These are phyloP conservation scores for Scedosporium minutisporum DNA, from an alignment of 2,329 filamentous ascomycete genomes.

Conservation along the genomic window DNA sequence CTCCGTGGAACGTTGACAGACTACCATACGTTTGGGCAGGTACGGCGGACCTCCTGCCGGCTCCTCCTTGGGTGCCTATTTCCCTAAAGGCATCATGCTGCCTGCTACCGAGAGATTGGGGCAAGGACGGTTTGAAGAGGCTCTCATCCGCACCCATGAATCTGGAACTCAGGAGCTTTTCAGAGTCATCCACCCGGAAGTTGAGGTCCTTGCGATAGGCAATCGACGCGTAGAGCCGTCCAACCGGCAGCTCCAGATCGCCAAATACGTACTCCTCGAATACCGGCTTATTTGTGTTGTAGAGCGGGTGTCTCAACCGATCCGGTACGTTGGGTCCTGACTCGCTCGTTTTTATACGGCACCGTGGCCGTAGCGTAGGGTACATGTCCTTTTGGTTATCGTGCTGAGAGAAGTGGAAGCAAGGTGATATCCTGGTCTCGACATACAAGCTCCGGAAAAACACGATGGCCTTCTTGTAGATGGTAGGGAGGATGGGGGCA, in stretches of 20 bases:
- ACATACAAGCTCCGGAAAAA: constrained; percentile 85
- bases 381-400: constrained; percentile 61
- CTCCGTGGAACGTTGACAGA: constrained; percentile 81
- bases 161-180: constrained; percentile 80
- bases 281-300: constrained; percentile 50
- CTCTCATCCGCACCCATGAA: constrained; percentile 89
- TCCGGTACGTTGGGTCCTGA: constrained; percentile 49
- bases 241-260: constrained; percentile 76
- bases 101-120: constrained; percentile 32
- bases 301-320: constrained; percentile 60
- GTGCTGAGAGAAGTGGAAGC: constrained; percentile 73
- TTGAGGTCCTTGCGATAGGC: constrained; percentile 81
- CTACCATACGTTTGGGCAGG: constrained; percentile 72
- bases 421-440: constrained; percentile 71
- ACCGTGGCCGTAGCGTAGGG: constrained; percentile 62
- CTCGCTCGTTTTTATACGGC: constrained; percentile 63
- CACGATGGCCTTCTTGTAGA: constrained; percentile 96
- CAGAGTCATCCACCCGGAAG: constrained; percentile 85
- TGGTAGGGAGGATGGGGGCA: constrained; percentile 61
- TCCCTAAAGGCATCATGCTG: constrained; percentile 6
- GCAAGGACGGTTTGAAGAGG: constrained; percentile 71
- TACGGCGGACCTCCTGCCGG: background rate
- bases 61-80: background rate
- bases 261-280: constrained; percentile 73
- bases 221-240: constrained; percentile 71